A percentile compares a stretch with the other conserved stretches of the same genome.
Conservation (phyloP, 163 green algal genomes). For the Scenedesmus sp. region DNA sequence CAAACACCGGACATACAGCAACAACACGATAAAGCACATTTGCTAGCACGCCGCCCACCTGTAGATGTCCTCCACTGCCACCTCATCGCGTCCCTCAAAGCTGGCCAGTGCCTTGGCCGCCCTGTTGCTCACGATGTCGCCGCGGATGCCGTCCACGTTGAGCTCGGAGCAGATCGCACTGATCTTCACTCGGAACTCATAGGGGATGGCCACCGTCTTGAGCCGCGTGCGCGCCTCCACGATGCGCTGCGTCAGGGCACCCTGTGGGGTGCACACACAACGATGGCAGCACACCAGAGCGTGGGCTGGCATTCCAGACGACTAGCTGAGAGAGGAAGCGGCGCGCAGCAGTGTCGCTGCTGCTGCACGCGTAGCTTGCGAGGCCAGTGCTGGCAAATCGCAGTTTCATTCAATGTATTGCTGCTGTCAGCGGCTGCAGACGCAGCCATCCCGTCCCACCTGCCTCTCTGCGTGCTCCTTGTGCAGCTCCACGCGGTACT, state of each 20-base stretch:
- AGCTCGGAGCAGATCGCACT: constrained; percentile 74
- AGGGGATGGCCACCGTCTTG: constrained; percentile 66
- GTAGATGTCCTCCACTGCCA: constrained; percentile 88
- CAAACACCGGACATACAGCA: too few relatives aligned
- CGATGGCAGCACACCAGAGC: background rate
- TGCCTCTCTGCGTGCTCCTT: too few relatives aligned
- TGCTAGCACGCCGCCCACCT: constrained; percentile 21
- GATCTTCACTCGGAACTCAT: constrained; percentile 85
- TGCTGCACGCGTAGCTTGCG: background rate
- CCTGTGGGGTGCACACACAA: constrained; percentile 42
- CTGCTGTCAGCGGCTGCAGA: background rate
- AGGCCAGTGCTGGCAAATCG: too few relatives aligned
- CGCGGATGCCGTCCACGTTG: constrained; percentile 96
- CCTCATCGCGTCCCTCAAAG: constrained; percentile 84
- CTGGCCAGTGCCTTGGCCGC: constrained; percentile 87
- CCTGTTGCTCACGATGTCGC: constrained; percentile 95
- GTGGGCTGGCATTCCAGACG: too few relatives aligned
- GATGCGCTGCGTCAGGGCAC: constrained; percentile 81
- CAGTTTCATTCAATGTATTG: background rate
- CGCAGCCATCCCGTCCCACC: too few relatives aligned
- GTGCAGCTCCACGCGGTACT: background rate
- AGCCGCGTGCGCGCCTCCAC: constrained; percentile 71
- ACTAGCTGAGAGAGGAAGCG: background rate
- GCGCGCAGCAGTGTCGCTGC: background rate
- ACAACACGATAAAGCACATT: too few relatives aligned